Base-by-base conservation (phyloP, 768 basidiomycete genomes). In the Ephemerocybe angulata region DNA sequence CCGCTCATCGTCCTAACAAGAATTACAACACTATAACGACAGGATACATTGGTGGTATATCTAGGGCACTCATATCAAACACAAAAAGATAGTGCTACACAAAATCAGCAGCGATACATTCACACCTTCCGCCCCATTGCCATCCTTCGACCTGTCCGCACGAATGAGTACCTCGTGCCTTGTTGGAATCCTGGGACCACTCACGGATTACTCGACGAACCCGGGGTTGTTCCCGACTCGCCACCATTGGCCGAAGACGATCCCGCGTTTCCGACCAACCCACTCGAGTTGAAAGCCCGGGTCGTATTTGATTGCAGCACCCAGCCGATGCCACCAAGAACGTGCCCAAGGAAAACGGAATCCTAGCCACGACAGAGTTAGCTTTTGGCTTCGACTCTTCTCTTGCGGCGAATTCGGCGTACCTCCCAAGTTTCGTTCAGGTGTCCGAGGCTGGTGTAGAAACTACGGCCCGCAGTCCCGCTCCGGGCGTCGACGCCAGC, bases 401-500 rank as follows among this genome's bases (percentile, higher is more conserved):
- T 27, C 28, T 46, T 28, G n/a, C 12, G n/a, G 37, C 22, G 22
- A 17, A 25, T 13, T 15, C 11, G n/a, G 67, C 78, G 54, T 51
- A 85, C 88, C 72, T 80, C 70, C 89, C 88, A 91, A 29, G 88
- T 90, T 62, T 87, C 84, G 61, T 84, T 85, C 50, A 84, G 70
- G 65, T 95, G 92, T 0, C 91, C 91, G 0, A 93, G 76, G 58
- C 84, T 78, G 0, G 92, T 93, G 66, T 90, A 93, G 72, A 89
- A 93, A 62, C 88, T 90, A 33, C 91, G 79, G 21, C 90, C 92
- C 2, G 84, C 78, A 37, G 65, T 62, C 24, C 76, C 66, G 19
- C n/a, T n/a, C n/a, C 75, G 68, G 25, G 64, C 66, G 58, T 81
- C 73, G 3, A 82, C 80, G 0, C 89, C 89, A 27, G 85, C 83